A percentile compares a stretch with the other conserved stretches of the same genome.
phyloP scores from a whole-genome alignment of 345 rosid species.

The Geranium rotundifolium region DNA sequence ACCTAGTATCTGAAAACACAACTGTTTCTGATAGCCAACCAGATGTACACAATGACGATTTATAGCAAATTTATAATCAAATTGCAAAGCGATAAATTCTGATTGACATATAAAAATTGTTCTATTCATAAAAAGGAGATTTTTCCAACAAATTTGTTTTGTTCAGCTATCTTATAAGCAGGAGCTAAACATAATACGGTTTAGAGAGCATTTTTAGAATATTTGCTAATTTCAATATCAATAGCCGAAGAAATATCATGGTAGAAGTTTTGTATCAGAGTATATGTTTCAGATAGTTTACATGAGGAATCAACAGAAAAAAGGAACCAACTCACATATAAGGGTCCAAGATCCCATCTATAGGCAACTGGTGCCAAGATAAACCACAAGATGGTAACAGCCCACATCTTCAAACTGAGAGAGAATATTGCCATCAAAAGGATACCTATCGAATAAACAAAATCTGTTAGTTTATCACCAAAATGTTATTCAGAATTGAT shows the following conservation, averaged over 20 bases:
- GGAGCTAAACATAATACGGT: not conserved
- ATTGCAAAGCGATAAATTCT: too few species aligned
- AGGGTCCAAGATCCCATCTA: conserved; percentile 73
- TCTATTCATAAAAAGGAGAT: too few species aligned
- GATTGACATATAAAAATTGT: too few species aligned
- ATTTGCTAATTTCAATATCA: not conserved
- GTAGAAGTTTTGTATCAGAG: not conserved
- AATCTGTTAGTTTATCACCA: conserved; percentile 15
- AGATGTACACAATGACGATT: too few species aligned
- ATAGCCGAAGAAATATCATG: not conserved
- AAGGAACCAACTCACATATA: conserved; percentile 51
- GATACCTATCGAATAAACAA: conserved; percentile 41
- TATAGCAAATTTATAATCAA: too few species aligned
- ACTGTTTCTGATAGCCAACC: too few species aligned
- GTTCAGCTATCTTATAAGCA: not conserved
- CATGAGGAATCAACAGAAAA: not conserved
- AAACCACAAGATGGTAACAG: conserved; percentile 58
- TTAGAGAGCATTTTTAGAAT: too few species aligned
- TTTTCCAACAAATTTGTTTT: too few species aligned
- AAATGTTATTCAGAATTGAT: conserved; percentile 6
- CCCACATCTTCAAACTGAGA: conserved; percentile 51
- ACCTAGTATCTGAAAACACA: conserved; percentile 47
- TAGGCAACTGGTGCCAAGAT: conserved; percentile 69
- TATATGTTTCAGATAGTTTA: not conserved
- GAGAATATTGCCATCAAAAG: conserved; percentile 70